Conservation (phyloP, 805 yeast species). For the Sugiyamaella floridensis region DNA sequence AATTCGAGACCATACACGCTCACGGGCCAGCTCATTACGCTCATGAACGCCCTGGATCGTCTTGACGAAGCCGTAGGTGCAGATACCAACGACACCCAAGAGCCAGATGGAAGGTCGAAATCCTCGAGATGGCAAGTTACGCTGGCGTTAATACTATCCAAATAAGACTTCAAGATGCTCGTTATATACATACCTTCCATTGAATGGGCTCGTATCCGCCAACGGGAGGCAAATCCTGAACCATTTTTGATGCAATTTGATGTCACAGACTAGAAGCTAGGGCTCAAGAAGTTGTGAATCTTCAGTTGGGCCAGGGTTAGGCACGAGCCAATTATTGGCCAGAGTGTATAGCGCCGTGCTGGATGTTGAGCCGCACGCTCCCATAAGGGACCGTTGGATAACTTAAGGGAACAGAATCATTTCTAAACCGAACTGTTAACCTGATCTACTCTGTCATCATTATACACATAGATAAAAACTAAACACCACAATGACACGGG, state of each 20-base stretch:
- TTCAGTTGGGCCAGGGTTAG: background rate
- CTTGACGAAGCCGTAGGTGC: conserved; percentile 67
- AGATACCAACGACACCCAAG: conserved; percentile 53
- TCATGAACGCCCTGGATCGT: conserved; percentile 64
- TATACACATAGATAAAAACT: background rate
- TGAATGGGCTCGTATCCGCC: conserved; percentile 83
- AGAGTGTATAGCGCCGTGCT: background rate
- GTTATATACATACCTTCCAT: conserved; percentile 48
- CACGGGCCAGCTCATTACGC: conserved; percentile 63
- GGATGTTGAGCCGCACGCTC: background rate
- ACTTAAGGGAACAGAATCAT: too few species aligned
- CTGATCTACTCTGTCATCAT: too few species aligned
- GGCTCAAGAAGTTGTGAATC: background rate
- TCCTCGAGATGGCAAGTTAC: conserved; percentile 79
- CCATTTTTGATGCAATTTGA: conserved; percentile 11
- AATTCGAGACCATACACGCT: conserved; percentile 70
- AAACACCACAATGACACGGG: background rate
- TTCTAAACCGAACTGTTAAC: too few species aligned
- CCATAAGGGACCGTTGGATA: background rate
- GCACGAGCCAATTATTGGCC: background rate
- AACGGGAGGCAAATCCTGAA: conserved; percentile 79
- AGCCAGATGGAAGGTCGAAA: conserved; percentile 71
- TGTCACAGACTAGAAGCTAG: background rate
- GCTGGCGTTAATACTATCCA: conserved; percentile 22
- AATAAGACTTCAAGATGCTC: background rate